Evolutionary conservation across 495 filamentous ascomycete genomes (phyloP), one percentile per base, ranked within the genome.

Genomic region (Podospora pseudoanserina): DNA sequence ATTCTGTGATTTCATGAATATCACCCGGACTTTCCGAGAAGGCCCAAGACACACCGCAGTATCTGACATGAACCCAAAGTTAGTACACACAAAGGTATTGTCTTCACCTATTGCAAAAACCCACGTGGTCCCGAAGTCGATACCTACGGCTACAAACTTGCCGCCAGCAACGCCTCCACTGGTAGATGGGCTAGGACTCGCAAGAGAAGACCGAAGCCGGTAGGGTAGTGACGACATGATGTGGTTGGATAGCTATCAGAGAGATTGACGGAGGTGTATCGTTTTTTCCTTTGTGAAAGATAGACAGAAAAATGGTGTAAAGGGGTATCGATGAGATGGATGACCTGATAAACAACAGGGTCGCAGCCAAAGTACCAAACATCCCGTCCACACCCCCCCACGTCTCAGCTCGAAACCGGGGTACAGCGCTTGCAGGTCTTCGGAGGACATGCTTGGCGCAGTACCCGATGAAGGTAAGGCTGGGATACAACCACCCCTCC

Each of bases 111-210:
- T 55, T 18, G 2, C 20, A 19, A 9, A 34, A 18, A 28, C 27
- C 54, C 59, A 74, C 74, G 72, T 76, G 2, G 74, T 74, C 53
- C 74, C 74, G 44, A 76, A 76, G 28, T 76, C 74, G 7, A 76
- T 76, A 0, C 74, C 74, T 15, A 76, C 72, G 0, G 73, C 73
- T 16, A 76, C 56, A 26, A 61, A 71, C 57, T 53, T 69, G 19
- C 26, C 26, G 19, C 56, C 56, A 23, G 56, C 39, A 16, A 49
- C 39, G 2, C 13, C 39, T 13, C 39, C 39, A 49, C 9, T 49
- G 15, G 13, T 49, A 13, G 39, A 2, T 2, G 39, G 39, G 13
- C 39, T 49, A 13, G 15, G 9, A 13, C 39, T 49, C 9, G 5
- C 39, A 13, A 49, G 39, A 49, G 39, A 49, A 49, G 39, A 9